Evolutionary conservation across 2,329 filamentous ascomycete species (phyloP), one percentile per base, ranked within the genome.

Genomic region (Aspergillus sp.): DNA sequence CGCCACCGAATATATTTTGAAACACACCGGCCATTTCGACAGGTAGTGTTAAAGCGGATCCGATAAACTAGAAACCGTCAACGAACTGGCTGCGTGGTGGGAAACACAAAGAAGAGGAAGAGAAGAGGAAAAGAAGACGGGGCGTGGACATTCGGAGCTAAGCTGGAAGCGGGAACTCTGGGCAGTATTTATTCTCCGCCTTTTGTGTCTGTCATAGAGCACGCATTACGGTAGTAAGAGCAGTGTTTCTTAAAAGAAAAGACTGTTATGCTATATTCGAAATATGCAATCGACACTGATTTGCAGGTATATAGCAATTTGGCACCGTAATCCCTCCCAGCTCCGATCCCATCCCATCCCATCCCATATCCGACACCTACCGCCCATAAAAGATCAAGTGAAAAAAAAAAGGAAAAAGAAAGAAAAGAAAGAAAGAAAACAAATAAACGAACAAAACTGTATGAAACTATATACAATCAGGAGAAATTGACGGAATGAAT

Each of bases 1-100:
- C 63, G 52, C 64, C 57, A 43, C 60, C 65, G 55, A 69, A 68
- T 44, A 68, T 48, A 55, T 67, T 68, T 57, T 68, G 66, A 53
- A 69, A 54, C 51, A 69, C 47, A 53, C 61, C 64, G 56, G 65
- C 65, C 66, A 68, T 68, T 52, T 54, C 57, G 57, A 53, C 40
- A 54, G 60, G 52, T 53, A 35, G 42, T 38, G 42, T 19, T 52
- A 51, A 50, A 53, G 51, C 49, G 46, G 50, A 19, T 19, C 19
- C 19, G 19, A 19, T 43, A 40, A n/a, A 34, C 3, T 34, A 8
- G 45, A 29, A 41, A 46, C 45, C 30, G 29, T 30, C 43, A 38
- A 43, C 19, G 40, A 42, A 48, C 33, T 44, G 50, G 50, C 48
- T 47, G 55, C 54, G 56, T 57, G 54, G 54, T 50, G 49, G 49